phyloP scores from a whole-genome alignment of 257 asterid genomes.

The Scutellaria minor region DNA sequence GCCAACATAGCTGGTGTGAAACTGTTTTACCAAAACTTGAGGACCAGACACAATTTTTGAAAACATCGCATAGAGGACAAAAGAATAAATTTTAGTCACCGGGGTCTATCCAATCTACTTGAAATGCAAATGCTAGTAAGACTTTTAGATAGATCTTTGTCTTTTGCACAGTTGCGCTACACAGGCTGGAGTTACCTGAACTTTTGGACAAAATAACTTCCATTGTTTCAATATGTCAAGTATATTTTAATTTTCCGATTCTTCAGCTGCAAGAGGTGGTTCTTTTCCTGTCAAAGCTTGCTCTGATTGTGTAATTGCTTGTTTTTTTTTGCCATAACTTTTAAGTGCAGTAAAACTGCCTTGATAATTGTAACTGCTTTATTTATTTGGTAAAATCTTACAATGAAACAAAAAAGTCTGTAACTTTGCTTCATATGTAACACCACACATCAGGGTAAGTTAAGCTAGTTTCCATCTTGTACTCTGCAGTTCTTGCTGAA shows the following conservation, averaged over 20 bases:
- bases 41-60: no score
- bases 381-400: not conserved
- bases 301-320: not conserved
- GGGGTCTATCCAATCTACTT: not conserved
- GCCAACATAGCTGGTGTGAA: no score
- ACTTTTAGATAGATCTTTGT: conserved; percentile 13
- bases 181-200: conserved; percentile 1
- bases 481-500: conserved; percentile 79
- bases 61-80: no score
- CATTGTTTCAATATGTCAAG: not conserved
- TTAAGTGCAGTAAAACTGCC: not conserved
- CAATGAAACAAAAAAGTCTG: not conserved
- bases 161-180: not conserved
- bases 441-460: conserved; percentile 1
- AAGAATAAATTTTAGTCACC: not conserved
- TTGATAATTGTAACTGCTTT: not conserved
- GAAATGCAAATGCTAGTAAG: not conserved
- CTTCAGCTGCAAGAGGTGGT: not conserved
- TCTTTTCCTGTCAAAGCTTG: conserved; percentile 13
- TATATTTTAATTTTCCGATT: conserved; percentile 14
- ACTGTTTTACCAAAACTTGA: no score
- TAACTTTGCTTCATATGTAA: conserved; percentile 28
- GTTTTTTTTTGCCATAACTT: not conserved
- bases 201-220: not conserved
- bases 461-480: conserved; percentile 25